Evolutionary conservation across 164 flowering plant genomes (phyloP), one percentile per base, ranked within the genome.

Genomic region (Sedum album): DNA sequence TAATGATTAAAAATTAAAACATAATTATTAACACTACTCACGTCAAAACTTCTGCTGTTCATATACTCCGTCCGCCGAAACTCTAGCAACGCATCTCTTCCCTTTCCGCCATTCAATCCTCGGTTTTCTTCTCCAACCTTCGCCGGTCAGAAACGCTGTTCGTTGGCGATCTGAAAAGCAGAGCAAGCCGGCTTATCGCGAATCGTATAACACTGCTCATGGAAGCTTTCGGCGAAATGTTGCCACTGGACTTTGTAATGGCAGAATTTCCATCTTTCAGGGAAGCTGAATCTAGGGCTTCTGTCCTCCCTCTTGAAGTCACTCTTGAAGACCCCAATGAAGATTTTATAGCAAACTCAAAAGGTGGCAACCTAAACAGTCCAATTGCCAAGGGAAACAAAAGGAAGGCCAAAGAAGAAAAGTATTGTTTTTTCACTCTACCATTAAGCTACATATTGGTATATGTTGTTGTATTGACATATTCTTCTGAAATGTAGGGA

Each of bases 241-340:
- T 33, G 36, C 20, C 17, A 33, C 14, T 66, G 70, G 79, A 68
- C 65, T 76, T 69, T 77, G 20, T n/a, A 51, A 51, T 51, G 57
- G 6, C 26, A 17, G 74, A 68, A 31, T 46, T 31, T 46, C 71
- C 76, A 10, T 66, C 74, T 77, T 77, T 84, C 76, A 77, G 79
- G 20, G 77, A 76, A 62, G 79, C 73, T 36, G 90, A 86, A 75
- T 81, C 91, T 38, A 84, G 96, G 80, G 93, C 90, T 65, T 82
- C 78, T 1, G 70, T 94, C 77, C 92, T 79, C 70, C 91, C 99
- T 20, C 89, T 94, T 38, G 93, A 91, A 61, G 96, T 94, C 66
- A 68, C 75, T 62, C 83, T 91, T 72, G 96, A 90, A 81, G 96
- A 88, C 28, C 73, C 81, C 41, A 82, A 76, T n/a, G 33, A 69